Conservation (phyloP, 2,329 filamentous ascomycete genomes). For the Macrophomina tecta region DNA sequence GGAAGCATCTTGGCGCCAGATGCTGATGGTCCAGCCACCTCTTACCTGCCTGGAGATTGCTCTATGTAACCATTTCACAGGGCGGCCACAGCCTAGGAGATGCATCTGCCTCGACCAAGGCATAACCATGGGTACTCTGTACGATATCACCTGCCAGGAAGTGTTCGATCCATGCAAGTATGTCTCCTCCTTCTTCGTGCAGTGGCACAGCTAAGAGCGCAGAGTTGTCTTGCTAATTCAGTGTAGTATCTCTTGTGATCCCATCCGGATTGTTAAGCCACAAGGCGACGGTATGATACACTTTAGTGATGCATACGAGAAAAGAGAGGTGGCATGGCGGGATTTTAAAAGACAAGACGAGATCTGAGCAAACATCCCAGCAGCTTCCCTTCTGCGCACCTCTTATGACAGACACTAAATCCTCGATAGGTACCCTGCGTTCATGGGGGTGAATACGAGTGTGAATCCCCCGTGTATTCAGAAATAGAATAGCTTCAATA, state of each 20-base stretch:
- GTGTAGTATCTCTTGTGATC: neutral
- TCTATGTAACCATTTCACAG: neutral
- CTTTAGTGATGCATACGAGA: neutral
- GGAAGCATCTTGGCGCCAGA: conserved; percentile 21
- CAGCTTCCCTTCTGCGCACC: too few relatives aligned
- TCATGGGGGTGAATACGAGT: too few relatives aligned
- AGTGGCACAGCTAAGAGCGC: conserved; percentile 4
- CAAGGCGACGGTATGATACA: neutral
- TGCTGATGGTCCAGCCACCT: conserved; percentile 21
- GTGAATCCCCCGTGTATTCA: too few relatives aligned
- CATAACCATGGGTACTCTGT: neutral
- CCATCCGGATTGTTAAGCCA: too few relatives aligned
- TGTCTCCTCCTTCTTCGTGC: neutral
- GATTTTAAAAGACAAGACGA: too few relatives aligned
- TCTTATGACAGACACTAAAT: too few relatives aligned
- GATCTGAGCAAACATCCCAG: too few relatives aligned
- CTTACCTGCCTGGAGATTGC: conserved; percentile 4
- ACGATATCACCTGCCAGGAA: conserved; percentile 12
- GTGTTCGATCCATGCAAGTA: neutral
- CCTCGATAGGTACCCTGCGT: too few relatives aligned
- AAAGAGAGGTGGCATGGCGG: neutral
- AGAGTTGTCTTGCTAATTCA: neutral
- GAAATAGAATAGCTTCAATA: too few relatives aligned
- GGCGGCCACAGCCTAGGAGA: neutral
- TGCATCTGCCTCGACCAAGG: neutral